phyloP scores from a whole-genome alignment of 1,139 yeast species.

The Kodamaea sp. region DNA sequence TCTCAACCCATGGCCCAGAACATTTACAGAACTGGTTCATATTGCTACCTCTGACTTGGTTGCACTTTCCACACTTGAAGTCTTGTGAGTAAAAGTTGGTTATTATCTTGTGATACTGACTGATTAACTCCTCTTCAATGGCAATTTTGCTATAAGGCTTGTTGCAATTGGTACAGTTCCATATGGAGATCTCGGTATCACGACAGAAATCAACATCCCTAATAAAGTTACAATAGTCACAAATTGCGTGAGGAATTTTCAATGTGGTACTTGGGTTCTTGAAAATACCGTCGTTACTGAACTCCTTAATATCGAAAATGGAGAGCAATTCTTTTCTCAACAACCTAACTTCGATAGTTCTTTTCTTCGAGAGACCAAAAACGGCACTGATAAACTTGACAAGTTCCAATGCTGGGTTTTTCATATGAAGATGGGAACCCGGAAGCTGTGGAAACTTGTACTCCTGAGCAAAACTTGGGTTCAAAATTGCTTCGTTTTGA shows the following conservation, averaged over 20 bases:
- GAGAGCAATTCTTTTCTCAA: constrained; percentile 73
- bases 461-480: constrained; percentile 62
- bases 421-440: constrained; percentile 62
- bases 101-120: constrained; percentile 56
- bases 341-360: constrained; percentile 72
- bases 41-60: constrained; percentile 63
- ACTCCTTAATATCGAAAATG: constrained; percentile 79
- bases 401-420: constrained; percentile 77
- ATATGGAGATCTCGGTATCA: constrained; percentile 51
- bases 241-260: constrained; percentile 65
- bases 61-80: constrained; percentile 76
- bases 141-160: constrained; percentile 64
- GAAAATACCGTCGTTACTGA: constrained; percentile 76
- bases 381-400: constrained; percentile 78
- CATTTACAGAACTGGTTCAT: constrained; percentile 80
- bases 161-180: constrained; percentile 73
- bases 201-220: constrained; percentile 83
- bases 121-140: constrained; percentile 77
- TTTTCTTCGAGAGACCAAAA: constrained; percentile 61
- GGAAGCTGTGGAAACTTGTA: constrained; percentile 74
- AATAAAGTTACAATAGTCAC: constrained; percentile 76
- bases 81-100: constrained; percentile 79
- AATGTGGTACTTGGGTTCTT: constrained; percentile 74
- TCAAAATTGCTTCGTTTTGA: constrained; percentile 72
- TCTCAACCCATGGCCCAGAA: constrained; percentile 82